These are phyloP conservation scores for Fraxinus cuspidata DNA, from an alignment of 257 asterid genomes.

Conservation along the genomic window DNA sequence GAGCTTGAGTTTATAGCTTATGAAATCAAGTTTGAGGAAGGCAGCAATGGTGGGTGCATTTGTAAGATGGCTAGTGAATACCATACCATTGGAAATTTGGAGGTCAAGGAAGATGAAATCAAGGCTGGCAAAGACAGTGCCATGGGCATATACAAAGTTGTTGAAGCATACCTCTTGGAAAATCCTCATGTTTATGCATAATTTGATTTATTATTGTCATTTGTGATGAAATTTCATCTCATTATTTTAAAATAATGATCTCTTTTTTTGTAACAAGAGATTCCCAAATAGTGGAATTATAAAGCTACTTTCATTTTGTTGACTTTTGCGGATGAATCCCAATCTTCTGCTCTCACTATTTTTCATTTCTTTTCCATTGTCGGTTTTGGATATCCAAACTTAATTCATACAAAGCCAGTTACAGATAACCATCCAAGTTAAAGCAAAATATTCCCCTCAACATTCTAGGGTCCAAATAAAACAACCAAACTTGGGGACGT, in stretches of 20 bases:
- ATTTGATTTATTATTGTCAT: conserved; percentile 7
- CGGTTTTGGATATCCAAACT: not conserved
- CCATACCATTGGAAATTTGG: conserved; percentile 31
- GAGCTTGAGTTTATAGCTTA: conserved; percentile 40
- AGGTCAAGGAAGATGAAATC: conserved; percentile 49
- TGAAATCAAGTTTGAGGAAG: conserved; percentile 41
- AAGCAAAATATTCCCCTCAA: conserved; percentile 29
- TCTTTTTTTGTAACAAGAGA: conserved; percentile 25
- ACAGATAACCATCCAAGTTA: conserved; percentile 12
- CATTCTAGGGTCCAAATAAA: conserved; percentile 27
- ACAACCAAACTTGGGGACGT: conserved; percentile 14
- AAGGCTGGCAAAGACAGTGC: conserved; percentile 32
- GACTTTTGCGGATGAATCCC: conserved; percentile 18
- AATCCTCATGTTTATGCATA: conserved; percentile 44
- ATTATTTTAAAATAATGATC: not conserved
- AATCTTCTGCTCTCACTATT: not conserved
- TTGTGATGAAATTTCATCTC: not conserved
- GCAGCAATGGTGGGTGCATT: conserved; percentile 33
- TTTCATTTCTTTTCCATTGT: not conserved
- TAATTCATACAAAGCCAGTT: not conserved
- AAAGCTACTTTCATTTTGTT: conserved; percentile 31
- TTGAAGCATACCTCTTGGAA: conserved; percentile 46
- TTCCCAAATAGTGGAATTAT: conserved; percentile 26
- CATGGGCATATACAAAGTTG: conserved; percentile 40
- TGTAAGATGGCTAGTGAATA: conserved; percentile 50